phyloP scores from a whole-genome alignment of 139 green algal genomes.

The Eudorina sp. region DNA sequence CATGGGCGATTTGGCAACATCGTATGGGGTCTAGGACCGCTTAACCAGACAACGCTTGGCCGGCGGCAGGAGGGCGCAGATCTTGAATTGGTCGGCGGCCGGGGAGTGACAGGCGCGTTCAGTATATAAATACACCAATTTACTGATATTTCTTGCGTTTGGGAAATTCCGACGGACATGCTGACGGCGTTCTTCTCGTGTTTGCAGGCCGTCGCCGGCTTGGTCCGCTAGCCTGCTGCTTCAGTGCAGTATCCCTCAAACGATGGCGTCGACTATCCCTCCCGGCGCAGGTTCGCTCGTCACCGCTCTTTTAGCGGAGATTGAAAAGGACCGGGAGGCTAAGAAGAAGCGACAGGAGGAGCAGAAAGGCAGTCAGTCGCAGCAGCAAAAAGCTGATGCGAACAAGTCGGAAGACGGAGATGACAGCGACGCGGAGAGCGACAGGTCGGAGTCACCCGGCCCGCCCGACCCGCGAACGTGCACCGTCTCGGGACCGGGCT shows the following conservation, averaged over 20 bases:
- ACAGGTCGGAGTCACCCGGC: constrained; percentile 36
- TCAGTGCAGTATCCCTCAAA: neutral
- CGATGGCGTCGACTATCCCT: constrained; percentile 40
- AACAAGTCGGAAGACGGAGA: constrained; percentile 5
- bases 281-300: constrained; percentile 35
- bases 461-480: constrained; percentile 47
- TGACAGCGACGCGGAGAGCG: constrained; percentile 2
- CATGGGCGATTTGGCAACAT: constrained; percentile 8
- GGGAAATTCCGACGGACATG: neutral
- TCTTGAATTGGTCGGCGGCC: neutral
- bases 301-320: constrained; percentile 38
- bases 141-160: neutral
- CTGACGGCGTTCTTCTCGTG: neutral
- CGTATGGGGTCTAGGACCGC: neutral
- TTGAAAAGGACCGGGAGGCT: constrained; percentile 40
- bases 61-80: neutral
- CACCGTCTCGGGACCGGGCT: constrained; percentile 59
- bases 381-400: neutral
- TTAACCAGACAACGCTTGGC: neutral
- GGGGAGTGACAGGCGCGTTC: neutral
- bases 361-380: neutral
- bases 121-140: neutral
- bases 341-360: constrained; percentile 27
- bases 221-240: neutral
- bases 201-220: neutral